Conservation (phyloP, 176 grass and related monocot species). For the Ampelocalamus luodianensis region DNA sequence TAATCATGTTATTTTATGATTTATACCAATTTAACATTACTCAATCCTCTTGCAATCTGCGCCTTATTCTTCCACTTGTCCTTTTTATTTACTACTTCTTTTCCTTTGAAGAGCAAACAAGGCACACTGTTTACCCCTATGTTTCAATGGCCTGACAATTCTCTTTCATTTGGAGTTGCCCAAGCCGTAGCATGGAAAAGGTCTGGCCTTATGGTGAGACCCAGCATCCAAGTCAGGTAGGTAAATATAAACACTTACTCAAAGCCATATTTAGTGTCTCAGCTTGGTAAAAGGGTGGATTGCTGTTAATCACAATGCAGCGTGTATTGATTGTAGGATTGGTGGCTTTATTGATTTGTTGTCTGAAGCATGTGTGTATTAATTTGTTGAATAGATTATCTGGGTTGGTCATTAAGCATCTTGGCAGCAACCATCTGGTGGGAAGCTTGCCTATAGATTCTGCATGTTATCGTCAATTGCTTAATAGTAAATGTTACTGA, state of each 20-base stretch:
- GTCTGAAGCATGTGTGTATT: not conserved
- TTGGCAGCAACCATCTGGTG: not conserved
- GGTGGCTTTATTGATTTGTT: not conserved
- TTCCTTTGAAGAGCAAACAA: conserved; percentile 57
- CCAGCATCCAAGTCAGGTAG: conserved; percentile 82
- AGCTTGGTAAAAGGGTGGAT: not conserved
- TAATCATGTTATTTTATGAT: not conserved
- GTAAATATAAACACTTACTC: conserved; percentile 35
- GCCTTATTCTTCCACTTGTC: conserved; percentile 30
- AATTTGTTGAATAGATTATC: conserved; percentile 16
- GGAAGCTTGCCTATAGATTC: not conserved
- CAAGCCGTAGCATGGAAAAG: conserved; percentile 67
- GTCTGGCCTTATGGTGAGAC: conserved; percentile 67
- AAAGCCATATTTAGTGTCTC: not conserved
- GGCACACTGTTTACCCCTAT: conserved; percentile 66
- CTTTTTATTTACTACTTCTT: conserved; percentile 35
- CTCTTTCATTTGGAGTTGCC: conserved; percentile 68
- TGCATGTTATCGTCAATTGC: not conserved
- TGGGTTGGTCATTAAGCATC: not conserved
- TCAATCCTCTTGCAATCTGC: conserved; percentile 21
- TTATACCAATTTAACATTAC: not conserved
- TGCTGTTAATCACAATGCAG: not conserved
- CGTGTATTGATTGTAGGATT: not conserved
- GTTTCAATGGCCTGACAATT: conserved; percentile 77
- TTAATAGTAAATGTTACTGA: not conserved